Evolutionary conservation across 805 yeast genomes (phyloP).

Genomic region (Candida verbasci): DNA sequence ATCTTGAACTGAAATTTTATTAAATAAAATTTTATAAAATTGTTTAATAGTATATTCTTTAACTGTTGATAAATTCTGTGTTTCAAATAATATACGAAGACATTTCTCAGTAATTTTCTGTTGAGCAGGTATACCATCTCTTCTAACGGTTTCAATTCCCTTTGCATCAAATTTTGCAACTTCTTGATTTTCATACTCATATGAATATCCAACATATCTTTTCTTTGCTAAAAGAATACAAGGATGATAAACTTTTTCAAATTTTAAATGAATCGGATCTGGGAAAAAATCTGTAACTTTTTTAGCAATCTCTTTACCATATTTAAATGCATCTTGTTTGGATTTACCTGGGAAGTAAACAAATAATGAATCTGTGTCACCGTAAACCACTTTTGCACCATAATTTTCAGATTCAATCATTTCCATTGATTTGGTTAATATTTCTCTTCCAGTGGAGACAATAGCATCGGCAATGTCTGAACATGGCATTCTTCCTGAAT

Average conservation of each 20-base stretch:
- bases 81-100: constrained; percentile 64
- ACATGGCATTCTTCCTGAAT: constrained; percentile 96
- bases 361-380: constrained; percentile 94
- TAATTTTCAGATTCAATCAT: constrained; percentile 60
- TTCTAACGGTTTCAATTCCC: constrained; percentile 89
- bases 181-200: constrained; percentile 51
- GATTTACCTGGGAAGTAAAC: constrained; percentile 84
- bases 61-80: constrained; percentile 65
- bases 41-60: constrained; percentile 62
- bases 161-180: constrained; percentile 85
- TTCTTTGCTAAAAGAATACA: constrained; percentile 76
- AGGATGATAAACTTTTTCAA: constrained; percentile 92
- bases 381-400: constrained; percentile 93
- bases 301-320: constrained; percentile 69
- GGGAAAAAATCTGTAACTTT: constrained; percentile 66
- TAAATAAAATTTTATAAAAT: constrained; percentile 61
- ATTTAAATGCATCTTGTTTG: constrained; percentile 66
- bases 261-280: constrained; percentile 74
- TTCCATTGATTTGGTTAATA: constrained; percentile 64
- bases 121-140: constrained; percentile 94
- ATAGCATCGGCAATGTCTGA: constrained; percentile 93
- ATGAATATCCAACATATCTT: constrained; percentile 85
- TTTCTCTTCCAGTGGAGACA: constrained; percentile 87
- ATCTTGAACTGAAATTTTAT: constrained; percentile 67
- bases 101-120: constrained; percentile 74